Percentiles rank a stretch among this genome's conserved stretches.
Conservation (phyloP, 2,329 filamentous ascomycete species). For the Truncatella angustata region DNA sequence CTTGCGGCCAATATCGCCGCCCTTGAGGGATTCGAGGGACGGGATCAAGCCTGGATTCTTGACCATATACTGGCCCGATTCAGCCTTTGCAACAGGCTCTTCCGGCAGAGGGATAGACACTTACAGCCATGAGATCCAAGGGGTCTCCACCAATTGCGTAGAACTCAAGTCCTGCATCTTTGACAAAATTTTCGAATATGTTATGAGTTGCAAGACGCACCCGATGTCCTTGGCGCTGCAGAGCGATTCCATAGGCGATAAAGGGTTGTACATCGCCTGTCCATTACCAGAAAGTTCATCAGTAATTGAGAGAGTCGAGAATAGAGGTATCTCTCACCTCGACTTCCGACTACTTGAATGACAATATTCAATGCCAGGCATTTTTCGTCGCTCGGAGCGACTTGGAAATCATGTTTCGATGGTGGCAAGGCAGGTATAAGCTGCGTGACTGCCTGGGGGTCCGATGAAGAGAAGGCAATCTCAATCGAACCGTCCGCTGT, state of each 20-base stretch:
- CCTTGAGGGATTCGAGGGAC: constrained; percentile 22
- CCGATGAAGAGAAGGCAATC: background rate
- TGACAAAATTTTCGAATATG: constrained; percentile 37
- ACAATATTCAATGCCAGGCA: constrained; percentile 12
- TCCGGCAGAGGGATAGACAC: too few species aligned
- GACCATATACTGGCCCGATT: constrained; percentile 23
- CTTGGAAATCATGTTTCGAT: background rate
- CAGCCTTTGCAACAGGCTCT: too few species aligned
- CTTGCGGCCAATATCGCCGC: constrained; percentile 25
- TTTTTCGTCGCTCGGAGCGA: background rate
- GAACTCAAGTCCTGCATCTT: constrained; percentile 34
- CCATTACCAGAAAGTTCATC: background rate
- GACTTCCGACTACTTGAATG: constrained; percentile 18
- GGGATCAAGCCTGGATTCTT: constrained; percentile 30
- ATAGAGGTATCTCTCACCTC: constrained; percentile 10
- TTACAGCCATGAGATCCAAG: constrained; percentile 16
- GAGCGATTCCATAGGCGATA: constrained; percentile 41
- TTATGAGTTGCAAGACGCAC: constrained; percentile 43
- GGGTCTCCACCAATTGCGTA: constrained; percentile 40
- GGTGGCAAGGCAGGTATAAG: background rate
- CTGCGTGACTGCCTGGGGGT: background rate
- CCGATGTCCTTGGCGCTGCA: constrained; percentile 40
- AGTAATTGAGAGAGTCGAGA: background rate
- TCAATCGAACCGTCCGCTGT: background rate
- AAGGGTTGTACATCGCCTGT: constrained; percentile 49